phyloP scores from a whole-genome alignment of 2,329 filamentous ascomycete species.

The Daldinia sp. region DNA sequence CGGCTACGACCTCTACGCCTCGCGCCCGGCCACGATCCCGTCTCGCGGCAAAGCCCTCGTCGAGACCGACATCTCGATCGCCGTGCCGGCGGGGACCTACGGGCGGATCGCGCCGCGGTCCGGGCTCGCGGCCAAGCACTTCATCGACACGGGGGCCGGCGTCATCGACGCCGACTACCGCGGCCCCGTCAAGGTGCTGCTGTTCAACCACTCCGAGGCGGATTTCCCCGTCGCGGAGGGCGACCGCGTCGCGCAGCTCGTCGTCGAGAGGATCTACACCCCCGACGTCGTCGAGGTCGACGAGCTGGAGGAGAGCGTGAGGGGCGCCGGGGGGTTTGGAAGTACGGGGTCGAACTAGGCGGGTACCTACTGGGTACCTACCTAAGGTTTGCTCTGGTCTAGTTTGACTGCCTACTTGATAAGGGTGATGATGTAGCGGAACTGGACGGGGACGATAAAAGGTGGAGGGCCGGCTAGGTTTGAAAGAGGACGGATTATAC shows the following conservation, averaged over 20 bases:
- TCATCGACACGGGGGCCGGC: conserved; percentile 94
- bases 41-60: conserved; percentile 85
- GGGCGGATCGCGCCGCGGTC: conserved; percentile 89
- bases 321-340: conserved; percentile 90
- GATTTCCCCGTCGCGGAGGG: conserved; percentile 86
- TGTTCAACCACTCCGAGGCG: conserved; percentile 88
- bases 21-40: conserved; percentile 77
- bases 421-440: too few relatives aligned
- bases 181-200: conserved; percentile 89
- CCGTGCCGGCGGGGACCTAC: conserved; percentile 89
- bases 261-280: conserved; percentile 93
- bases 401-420: not conserved
- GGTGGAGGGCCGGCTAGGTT: too few relatives aligned
- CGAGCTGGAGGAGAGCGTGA: conserved; percentile 86
- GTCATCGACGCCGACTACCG: conserved; percentile 99
- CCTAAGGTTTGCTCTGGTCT: too few relatives aligned
- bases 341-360: conserved; percentile 71
- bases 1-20: conserved; percentile 91
- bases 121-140: conserved; percentile 91
- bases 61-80: conserved; percentile 90
- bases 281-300: conserved; percentile 91
- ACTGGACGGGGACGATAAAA: too few relatives aligned
- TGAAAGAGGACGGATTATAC: too few relatives aligned
- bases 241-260: conserved; percentile 91
- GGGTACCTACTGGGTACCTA: not conserved